Evolutionary conservation across 805 yeast genomes (phyloP), one percentile per base, ranked within the genome.

Genomic region (Candida yuanshanica): DNA sequence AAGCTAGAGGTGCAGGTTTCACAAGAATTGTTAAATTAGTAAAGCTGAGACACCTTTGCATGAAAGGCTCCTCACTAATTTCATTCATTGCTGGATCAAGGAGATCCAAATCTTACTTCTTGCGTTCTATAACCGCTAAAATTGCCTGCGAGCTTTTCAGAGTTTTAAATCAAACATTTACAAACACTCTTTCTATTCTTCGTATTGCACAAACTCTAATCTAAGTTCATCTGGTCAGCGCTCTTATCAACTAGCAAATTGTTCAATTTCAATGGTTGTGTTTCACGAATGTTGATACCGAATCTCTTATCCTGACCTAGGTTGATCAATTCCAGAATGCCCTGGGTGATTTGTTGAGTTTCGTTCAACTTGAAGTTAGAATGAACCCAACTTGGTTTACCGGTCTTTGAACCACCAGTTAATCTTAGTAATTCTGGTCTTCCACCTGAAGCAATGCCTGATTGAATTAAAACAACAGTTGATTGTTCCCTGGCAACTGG

Each of bases 321-420:
- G 46, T 75, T 72, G 42, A 76, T 72, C 59, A 85, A 68, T 45
- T 77, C 74, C 46, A 68, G 58, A 34, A 80, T 70, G 41, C 75
- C 74, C 41, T 70, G 62, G 24, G 64, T 60, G n/a, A 53, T 37
- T 7, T 62, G 53, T 29, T 59, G 69, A 7, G 68, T 65, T 35
- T 75, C 77, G 23, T 70, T 62, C 42, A 91, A 64, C 61, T 81
- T 81, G 64, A 69, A 80, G 33, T 75, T 68, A 21, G 96, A 86
- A 59, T 90, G 96, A 34, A 85, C 83, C 93, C 95, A 93, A 51
- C 87, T 77, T 52, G 96, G 90, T 45, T 75, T 72, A 39, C 80
- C 72, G 20, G 81, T 70, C 52, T 73, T 70, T 29, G 69, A 61
- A 36, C 95, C 95, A 36, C 97, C 97, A 21, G 91, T 77, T 48